These are phyloP conservation scores for Pestalotiopsis fici DNA, from an alignment of 2,329 filamentous ascomycete genomes.

Conservation along the genomic window DNA sequence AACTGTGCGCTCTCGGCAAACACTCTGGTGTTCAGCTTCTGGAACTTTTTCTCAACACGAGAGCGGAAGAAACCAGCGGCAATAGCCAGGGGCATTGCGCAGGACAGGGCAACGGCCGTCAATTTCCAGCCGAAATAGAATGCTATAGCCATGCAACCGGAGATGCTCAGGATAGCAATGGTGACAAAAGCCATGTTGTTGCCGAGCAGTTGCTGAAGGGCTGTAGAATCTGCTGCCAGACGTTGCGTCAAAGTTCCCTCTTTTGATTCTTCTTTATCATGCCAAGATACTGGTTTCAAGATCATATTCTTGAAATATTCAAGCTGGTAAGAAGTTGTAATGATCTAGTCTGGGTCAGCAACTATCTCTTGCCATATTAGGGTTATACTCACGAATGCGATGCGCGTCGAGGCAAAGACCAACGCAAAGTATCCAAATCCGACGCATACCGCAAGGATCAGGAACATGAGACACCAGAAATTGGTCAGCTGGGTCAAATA, in stretches of 20 bases:
- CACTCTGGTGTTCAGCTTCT: slow-evolving; percentile 59
- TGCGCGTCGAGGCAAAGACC: slow-evolving; percentile 43
- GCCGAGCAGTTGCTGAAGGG: slow-evolving; percentile 63
- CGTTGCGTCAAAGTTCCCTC: slow-evolving; percentile 60
- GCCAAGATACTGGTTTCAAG: slow-evolving; percentile 59
- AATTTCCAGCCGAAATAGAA: slow-evolving; percentile 79
- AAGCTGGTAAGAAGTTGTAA: slow-evolving; percentile 56
- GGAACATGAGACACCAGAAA: slow-evolving; percentile 69
- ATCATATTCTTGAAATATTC: slow-evolving; percentile 63
- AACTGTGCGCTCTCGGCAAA: slow-evolving; percentile 74
- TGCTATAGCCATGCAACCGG: slow-evolving; percentile 65
- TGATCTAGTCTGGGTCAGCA: slow-evolving; percentile 27
- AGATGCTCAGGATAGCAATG: slow-evolving; percentile 65
- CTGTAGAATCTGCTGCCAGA: slow-evolving; percentile 55
- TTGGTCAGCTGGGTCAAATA: slow-evolving; percentile 32
- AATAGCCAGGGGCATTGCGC: slow-evolving; percentile 54
- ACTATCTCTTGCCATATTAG: not conserved
- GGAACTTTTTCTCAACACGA: slow-evolving; percentile 28
- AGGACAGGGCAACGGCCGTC: slow-evolving; percentile 64
- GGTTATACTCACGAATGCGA: slow-evolving; percentile 38
- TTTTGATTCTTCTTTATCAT: slow-evolving; percentile 60
- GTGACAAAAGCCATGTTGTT: slow-evolving; percentile 64
- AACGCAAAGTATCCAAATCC: slow-evolving; percentile 56
- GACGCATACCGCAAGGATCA: slow-evolving; percentile 54
- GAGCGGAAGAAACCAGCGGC: slow-evolving; percentile 40